Conservation (phyloP, 2,329 filamentous ascomycete species). For the Sphaerostilbella broomeana region DNA sequence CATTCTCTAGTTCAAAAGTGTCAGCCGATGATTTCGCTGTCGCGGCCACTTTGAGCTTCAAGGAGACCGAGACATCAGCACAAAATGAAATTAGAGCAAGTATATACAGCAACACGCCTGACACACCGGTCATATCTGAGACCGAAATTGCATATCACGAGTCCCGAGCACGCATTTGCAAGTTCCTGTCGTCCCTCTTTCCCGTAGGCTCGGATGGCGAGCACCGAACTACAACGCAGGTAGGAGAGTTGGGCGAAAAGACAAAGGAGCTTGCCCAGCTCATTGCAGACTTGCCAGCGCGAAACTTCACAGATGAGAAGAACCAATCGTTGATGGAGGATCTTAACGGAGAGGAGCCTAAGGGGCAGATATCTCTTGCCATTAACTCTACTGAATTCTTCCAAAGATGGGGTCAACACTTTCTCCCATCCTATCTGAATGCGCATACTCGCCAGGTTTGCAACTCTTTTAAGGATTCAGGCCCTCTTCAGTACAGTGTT, state of each 20-base stretch:
- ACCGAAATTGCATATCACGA: conserved; percentile 44
- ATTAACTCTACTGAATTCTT: conserved; percentile 34
- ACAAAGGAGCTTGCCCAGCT: conserved; percentile 24
- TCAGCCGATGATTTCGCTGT: conserved; percentile 19
- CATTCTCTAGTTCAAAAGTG: background rate
- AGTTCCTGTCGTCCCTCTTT: conserved; percentile 41
- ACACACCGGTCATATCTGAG: conserved; percentile 20
- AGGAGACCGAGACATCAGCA: conserved; percentile 16
- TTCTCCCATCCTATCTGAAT: conserved; percentile 48
- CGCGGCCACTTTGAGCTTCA: conserved; percentile 29
- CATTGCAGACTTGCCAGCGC: conserved; percentile 29
- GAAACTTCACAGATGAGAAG: conserved; percentile 27
- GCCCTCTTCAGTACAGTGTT: conserved; percentile 47
- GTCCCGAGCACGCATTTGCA: conserved; percentile 43
- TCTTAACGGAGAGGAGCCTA: conserved; percentile 34
- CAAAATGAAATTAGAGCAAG: background rate
- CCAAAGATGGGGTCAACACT: conserved; percentile 50
- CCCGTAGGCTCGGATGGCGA: conserved; percentile 23
- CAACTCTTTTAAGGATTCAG: conserved; percentile 57
- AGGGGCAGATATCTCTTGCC: conserved; percentile 46
- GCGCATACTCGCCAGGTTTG: conserved; percentile 52
- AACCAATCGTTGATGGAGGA: conserved; percentile 46
- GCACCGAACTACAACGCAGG: conserved; percentile 8
- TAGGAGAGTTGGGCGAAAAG: conserved; percentile 20
- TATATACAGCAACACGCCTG: conserved; percentile 16